These are phyloP conservation scores for Penicillium paradoxum DNA, from an alignment of 495 filamentous ascomycete genomes.

Conservation along the genomic window DNA sequence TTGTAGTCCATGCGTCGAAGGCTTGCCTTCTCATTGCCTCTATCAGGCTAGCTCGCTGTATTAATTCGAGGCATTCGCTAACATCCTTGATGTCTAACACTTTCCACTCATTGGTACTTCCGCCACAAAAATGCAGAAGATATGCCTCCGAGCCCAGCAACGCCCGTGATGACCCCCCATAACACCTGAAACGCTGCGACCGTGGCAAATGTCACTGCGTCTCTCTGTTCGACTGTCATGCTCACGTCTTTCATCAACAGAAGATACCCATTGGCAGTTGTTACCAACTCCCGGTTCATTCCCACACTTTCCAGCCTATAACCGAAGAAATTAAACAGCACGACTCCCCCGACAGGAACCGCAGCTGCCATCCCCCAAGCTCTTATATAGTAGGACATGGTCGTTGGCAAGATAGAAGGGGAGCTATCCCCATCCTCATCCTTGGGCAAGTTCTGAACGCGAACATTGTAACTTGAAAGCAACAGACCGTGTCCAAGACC, in stretches of 20 bases:
- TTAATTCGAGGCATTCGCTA: neutral
- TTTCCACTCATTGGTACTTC: neutral
- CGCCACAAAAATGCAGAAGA: conserved; percentile 25
- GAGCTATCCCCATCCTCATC: conserved; percentile 9
- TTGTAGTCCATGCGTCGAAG: neutral
- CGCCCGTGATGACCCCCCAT: conserved; percentile 23
- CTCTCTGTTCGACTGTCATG: conserved; percentile 15
- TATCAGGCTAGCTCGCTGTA: neutral
- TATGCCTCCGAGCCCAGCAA: conserved; percentile 20
- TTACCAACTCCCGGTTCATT: conserved; percentile 12
- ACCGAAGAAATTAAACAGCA: conserved; percentile 49
- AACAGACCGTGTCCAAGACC: conserved; percentile 55
- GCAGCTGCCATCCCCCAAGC: conserved; percentile 60
- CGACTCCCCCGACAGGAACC: conserved; percentile 54
- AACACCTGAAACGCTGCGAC: conserved; percentile 17
- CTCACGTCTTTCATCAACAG: conserved; percentile 19
- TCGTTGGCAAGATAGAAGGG: conserved; percentile 21
- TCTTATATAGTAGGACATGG: conserved; percentile 56
- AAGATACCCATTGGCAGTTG: conserved; percentile 20
- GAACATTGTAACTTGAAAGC: conserved; percentile 45
- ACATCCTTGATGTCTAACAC: neutral
- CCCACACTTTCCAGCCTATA: conserved; percentile 13
- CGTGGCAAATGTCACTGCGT: conserved; percentile 15
- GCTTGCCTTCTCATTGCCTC: neutral
- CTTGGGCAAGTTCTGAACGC: conserved; percentile 34